Evolutionary conservation across 164 flowering plant genomes (phyloP), one percentile per base, ranked within the genome.

Genomic region (Amborella trichopoda): DNA sequence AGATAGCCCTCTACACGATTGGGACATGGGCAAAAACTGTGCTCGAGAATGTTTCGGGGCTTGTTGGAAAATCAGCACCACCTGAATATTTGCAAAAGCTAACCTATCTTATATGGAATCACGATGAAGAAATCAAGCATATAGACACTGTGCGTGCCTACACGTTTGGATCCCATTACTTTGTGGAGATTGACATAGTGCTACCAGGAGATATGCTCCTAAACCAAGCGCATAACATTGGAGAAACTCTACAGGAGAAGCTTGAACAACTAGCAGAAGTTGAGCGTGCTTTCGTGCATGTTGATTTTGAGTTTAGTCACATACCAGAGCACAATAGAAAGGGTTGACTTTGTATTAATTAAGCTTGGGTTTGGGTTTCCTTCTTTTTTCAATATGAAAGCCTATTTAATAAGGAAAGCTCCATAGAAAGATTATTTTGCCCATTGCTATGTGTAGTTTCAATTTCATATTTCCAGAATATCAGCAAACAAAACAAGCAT

Each of bases 91-190:
- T 87, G 6, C 65, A 81, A 0, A 87, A 75, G 56, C 25, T 87
- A 24, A 87, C 90, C 2, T 83, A 77, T 57, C 75, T 81, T 8
- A 71, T 75, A 41, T 87, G 96, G 94, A 87, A 87, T 52, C 96
- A 87, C 48, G 65, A 83, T 28, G 67, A 75, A 49, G 78, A 72
- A 50, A 83, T 87, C 36, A 55, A 66, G 68, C 88, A 83, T 50
- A 87, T 87, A 6, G 94, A 79, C 66, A 87, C 96, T 0, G 96
- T 87, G n/a, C 67, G 81, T 44, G 96, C 94, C 0, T 87, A 87
- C 60, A 77, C 85, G 0, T 77, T 79, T 55, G 96, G 94, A 0
- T 49, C 74, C 0, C 69, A 81, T 28, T 87, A 83, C 75, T 83
- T 87, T 56, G 90, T 83, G 39, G 96, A 87, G 67, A 90, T 83